Conservation (phyloP, 768 basidiomycete genomes). For the Tricholomella constricta region DNA sequence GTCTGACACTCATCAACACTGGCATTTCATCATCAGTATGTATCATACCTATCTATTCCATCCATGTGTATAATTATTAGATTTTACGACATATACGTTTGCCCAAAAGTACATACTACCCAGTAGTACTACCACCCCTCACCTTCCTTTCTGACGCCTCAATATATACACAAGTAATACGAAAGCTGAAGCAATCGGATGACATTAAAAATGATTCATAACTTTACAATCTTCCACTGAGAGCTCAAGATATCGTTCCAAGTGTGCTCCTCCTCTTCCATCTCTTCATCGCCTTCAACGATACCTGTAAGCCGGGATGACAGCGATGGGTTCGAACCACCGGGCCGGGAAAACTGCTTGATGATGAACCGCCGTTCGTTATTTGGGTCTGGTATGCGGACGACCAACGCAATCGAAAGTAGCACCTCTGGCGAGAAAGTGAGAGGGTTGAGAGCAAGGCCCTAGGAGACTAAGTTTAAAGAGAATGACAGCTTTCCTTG, state of each 20-base stretch:
- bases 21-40: slow-evolving; percentile 10
- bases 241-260: slow-evolving; percentile 24
- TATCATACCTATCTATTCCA: slow-evolving; percentile 12
- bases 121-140: slow-evolving; percentile 9
- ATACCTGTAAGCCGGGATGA: slow-evolving; percentile 19
- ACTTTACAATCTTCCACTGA: slow-evolving; percentile 22
- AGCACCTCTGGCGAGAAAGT: slow-evolving; percentile 64
- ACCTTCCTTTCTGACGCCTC: slow-evolving; percentile 1
- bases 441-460: slow-evolving; percentile 55
- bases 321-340: slow-evolving; percentile 19
- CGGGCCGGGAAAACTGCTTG: slow-evolving; percentile 19
- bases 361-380: slow-evolving; percentile 14
- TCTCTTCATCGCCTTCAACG: slow-evolving; percentile 17
- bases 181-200: slow-evolving; percentile 2
- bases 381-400: slow-evolving; percentile 13
- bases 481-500: background rate
- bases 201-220: slow-evolving; percentile 1
- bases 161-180: background rate
- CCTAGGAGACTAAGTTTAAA: slow-evolving; percentile 35
- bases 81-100: slow-evolving; percentile 1
- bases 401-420: slow-evolving; percentile 46
- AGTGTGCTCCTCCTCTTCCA: slow-evolving; percentile 19
- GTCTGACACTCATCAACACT: background rate
- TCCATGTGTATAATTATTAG: slow-evolving; percentile 12
- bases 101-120: slow-evolving; percentile 7